A percentile compares a stretch with the other conserved stretches of the same genome.
These are phyloP conservation scores for Naganishia friedmannii DNA, from an alignment of 768 basidiomycete genomes.

Conservation along the genomic window DNA sequence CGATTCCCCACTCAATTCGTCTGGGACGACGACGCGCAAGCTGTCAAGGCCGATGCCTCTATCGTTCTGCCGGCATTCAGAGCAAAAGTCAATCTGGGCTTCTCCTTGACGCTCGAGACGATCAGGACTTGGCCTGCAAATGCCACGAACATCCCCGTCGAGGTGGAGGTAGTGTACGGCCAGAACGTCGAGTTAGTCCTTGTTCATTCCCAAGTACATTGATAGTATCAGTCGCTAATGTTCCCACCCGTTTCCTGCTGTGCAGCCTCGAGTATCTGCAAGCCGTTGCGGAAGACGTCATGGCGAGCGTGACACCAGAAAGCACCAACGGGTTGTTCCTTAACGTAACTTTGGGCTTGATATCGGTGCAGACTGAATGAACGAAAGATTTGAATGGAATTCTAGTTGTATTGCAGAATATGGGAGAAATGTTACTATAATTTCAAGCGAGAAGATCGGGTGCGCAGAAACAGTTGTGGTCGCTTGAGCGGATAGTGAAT, in stretches of 20 bases:
- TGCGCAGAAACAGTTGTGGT: background rate
- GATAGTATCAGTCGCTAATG: background rate
- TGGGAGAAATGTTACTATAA: background rate
- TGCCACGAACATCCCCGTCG: slow-evolving; percentile 8
- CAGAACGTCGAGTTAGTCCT: slow-evolving; percentile 18
- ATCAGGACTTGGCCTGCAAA: slow-evolving; percentile 37
- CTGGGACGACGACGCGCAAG: background rate
- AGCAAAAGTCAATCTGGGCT: slow-evolving; percentile 37
- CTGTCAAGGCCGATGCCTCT: slow-evolving; percentile 17
- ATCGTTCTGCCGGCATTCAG: slow-evolving; percentile 34
- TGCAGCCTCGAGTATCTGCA: slow-evolving; percentile 21
- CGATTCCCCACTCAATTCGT: slow-evolving; percentile 38
- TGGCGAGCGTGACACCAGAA: slow-evolving; percentile 23
- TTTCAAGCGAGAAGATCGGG: background rate
- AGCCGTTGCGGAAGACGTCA: slow-evolving; percentile 18
- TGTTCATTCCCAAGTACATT: background rate
- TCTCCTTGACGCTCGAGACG: slow-evolving; percentile 29
- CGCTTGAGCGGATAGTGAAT: no score
- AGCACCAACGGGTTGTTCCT: slow-evolving; percentile 18
- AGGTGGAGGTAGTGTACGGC: slow-evolving; percentile 9
- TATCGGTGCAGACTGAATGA: slow-evolving; percentile 23
- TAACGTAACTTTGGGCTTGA: slow-evolving; percentile 6
- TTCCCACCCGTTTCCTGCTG: background rate
- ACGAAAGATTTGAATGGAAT: background rate
- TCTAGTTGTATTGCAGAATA: slow-evolving; percentile 11